phyloP scores from a whole-genome alignment of 495 filamentous ascomycete genomes.

The Entonaema liquescens region DNA sequence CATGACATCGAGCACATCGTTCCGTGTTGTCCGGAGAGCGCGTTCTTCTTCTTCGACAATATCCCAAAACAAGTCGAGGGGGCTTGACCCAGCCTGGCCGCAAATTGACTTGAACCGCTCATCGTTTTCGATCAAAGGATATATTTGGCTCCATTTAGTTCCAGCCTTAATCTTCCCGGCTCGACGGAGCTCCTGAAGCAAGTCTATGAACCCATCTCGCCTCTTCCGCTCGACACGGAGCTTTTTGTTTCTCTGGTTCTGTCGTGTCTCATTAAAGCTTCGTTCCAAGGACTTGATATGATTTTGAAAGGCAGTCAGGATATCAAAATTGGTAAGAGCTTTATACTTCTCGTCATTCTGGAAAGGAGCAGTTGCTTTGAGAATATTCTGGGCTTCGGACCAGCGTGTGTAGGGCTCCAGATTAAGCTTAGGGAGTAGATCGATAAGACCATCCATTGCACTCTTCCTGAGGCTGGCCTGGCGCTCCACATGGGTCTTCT shows the following conservation, averaged over 20 bases:
- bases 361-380: constrained; percentile 81
- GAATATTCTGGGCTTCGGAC: constrained; percentile 85
- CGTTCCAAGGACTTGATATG: constrained; percentile 93
- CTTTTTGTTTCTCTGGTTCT: constrained; percentile 83
- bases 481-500: constrained; percentile 76
- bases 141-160: constrained; percentile 86
- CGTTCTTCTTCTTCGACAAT: constrained; percentile 92
- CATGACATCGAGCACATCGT: constrained; percentile 88
- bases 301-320: constrained; percentile 92
- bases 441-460: constrained; percentile 84
- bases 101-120: constrained; percentile 85
- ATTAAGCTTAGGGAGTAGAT: constrained; percentile 81
- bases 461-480: constrained; percentile 77
- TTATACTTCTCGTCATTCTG: constrained; percentile 89
- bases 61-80: constrained; percentile 98
- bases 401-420: constrained; percentile 95
- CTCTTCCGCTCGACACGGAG: constrained; percentile 83
- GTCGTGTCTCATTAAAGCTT: constrained; percentile 85
- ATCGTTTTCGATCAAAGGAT: constrained; percentile 80
- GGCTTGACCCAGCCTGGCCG: constrained; percentile 85
- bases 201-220: constrained; percentile 77
- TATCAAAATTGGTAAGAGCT: constrained; percentile 84
- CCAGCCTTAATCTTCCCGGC: constrained; percentile 89
- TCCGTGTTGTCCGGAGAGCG: constrained; percentile 78
- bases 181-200: constrained; percentile 76